Percentiles rank a stretch among this genome's conserved stretches.
These are phyloP conservation scores for Trichophaea hybrida DNA, from an alignment of 2,329 filamentous ascomycete species.

Conservation along the genomic window DNA sequence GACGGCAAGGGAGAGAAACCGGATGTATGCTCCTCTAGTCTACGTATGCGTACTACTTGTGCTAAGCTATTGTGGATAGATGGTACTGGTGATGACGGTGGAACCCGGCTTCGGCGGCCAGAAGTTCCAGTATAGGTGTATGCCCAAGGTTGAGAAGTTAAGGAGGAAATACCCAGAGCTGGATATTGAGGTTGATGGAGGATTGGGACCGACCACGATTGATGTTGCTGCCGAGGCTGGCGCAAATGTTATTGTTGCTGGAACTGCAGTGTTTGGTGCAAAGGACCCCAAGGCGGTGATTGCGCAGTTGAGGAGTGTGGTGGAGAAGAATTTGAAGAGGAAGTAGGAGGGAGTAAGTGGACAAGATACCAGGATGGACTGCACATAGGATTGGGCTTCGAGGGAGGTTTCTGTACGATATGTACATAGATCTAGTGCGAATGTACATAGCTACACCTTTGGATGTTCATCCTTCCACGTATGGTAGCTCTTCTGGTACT, in stretches of 20 bases:
- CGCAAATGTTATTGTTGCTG: constrained; percentile 94
- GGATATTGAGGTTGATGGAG: constrained; percentile 96
- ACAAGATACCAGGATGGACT: constrained; percentile 8
- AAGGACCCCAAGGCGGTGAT: constrained; percentile 81
- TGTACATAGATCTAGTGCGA: neutral
- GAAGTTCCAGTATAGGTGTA: constrained; percentile 92
- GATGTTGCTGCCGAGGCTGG: constrained; percentile 89
- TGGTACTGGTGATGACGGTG: constrained; percentile 98
- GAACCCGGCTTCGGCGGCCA: constrained; percentile 95
- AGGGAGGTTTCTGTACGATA: neutral
- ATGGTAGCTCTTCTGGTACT: too few species aligned
- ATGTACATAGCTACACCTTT: neutral
- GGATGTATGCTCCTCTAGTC: constrained; percentile 53
- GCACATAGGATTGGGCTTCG: neutral
- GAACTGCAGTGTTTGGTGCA: constrained; percentile 88
- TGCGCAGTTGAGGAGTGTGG: constrained; percentile 59
- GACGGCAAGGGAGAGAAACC: constrained; percentile 61
- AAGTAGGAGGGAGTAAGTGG: constrained; percentile 8
- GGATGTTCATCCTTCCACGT: too few species aligned
- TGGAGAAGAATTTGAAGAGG: constrained; percentile 42
- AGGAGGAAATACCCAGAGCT: constrained; percentile 74
- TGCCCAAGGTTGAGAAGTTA: constrained; percentile 81
- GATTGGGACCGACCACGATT: constrained; percentile 74
- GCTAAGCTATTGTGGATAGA: constrained; percentile 41
- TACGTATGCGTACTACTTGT: constrained; percentile 5